Percentiles rank a stretch among this genome's conserved stretches.
These are phyloP conservation scores for Pseudogymnoascus sp. DNA, from an alignment of 2,329 filamentous ascomycete species.

Conservation along the genomic window DNA sequence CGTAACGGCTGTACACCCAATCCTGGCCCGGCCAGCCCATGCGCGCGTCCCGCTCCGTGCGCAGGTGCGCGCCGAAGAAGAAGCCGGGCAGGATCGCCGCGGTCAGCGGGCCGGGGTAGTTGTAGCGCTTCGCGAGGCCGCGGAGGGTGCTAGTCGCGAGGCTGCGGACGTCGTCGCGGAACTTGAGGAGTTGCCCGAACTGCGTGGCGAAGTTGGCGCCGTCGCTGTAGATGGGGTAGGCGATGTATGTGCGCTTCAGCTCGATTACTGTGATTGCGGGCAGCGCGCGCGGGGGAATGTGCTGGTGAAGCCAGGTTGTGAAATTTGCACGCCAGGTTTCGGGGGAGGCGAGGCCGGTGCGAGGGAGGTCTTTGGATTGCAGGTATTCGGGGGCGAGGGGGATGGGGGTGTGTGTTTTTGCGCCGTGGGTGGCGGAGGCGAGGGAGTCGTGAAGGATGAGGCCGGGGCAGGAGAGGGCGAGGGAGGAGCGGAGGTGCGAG, in stretches of 20 bases:
- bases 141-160: conserved; percentile 29
- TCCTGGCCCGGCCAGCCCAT: conserved; percentile 22
- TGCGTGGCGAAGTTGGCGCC: conserved; percentile 27
- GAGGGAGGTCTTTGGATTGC: conserved; percentile 10
- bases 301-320: conserved; percentile 18
- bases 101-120: conserved; percentile 23
- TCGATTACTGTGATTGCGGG: conserved; percentile 12
- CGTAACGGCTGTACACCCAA: conserved; percentile 18
- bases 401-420: neutral
- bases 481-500: conserved; percentile 19
- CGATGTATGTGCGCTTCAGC: conserved; percentile 29
- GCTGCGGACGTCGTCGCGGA: conserved; percentile 17
- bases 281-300: conserved; percentile 11
- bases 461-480: conserved; percentile 20
- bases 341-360: conserved; percentile 17
- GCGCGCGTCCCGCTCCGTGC: conserved; percentile 28
- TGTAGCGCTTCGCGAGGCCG: conserved; percentile 23
- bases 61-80: conserved; percentile 31
- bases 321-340: conserved; percentile 19
- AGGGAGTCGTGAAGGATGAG: neutral
- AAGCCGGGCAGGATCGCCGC: conserved; percentile 17
- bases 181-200: conserved; percentile 34
- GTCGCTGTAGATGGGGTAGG: conserved; percentile 31
- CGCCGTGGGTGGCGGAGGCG: neutral
- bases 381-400: neutral